Base-by-base conservation (phyloP, 1,284 basidiomycete genomes). In the Naganishia sp. region DNA sequence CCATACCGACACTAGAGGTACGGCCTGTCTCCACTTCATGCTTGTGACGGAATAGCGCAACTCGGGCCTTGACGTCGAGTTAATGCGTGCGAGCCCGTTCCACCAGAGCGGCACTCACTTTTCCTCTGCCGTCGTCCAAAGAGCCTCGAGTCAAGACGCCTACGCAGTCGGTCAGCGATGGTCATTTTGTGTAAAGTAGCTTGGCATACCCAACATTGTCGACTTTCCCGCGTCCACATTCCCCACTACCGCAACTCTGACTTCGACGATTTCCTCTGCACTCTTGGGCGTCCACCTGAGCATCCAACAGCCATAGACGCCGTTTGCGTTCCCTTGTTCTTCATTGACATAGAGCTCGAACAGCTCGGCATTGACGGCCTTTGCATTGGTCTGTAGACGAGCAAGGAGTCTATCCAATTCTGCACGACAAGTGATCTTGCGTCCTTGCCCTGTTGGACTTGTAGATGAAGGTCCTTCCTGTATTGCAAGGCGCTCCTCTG, bases 1-100 rank as follows among this genome's bases (percentile, higher is more conserved):
- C 94, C 87, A 96, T 92, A 50, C 96, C 95, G 41, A 98, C 92
- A 68, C 89, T 92, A 35, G 90, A 93, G 0, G 95, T 98, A 63
- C 96, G 83, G 1, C 96, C 95, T 11, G 90, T 93, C 81, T 99
- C 95, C 69, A 98, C 83, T 79, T 99, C 95, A 75, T 99, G 95
- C 77, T 98, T 97, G 79, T 99, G 96, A 53, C 95, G 84, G 81
- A 98, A 98, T 7, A 99, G 82, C 3, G 89, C 88, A 9, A 98
- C 90, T 58, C 95, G 89, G 1, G 95, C 94, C 71, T 71, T 31
- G 32, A 28, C 41, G 42, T 9, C 21, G 32, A 11, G 50, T 21
- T 41, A 23, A 57, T 60, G 63, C 41, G 2, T n/a, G 54, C 13
- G n/a, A 49, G n/a, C 6, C 17, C 9, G 21, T 4, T 23, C 2